Percentiles rank a stretch among this genome's conserved stretches.
These are phyloP conservation scores for Fusarium solani-melongenae DNA, from an alignment of 2,329 filamentous ascomycete genomes.

Conservation along the genomic window DNA sequence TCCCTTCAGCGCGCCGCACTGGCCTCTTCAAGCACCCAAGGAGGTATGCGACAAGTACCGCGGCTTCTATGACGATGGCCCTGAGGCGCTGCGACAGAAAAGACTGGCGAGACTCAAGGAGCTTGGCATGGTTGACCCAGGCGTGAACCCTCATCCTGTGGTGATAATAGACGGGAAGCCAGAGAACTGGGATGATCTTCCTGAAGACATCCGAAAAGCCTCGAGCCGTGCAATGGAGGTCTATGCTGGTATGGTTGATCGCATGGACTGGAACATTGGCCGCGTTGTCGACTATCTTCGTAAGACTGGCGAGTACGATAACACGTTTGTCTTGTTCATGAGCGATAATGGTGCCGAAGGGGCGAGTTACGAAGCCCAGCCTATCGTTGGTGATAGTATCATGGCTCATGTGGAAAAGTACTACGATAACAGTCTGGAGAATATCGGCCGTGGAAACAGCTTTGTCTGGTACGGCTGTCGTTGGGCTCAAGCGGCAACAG, in stretches of 20 bases:
- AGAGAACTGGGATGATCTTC: slow-evolving; percentile 35
- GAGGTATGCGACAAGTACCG: background rate
- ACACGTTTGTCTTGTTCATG: slow-evolving; percentile 73
- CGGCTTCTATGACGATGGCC: slow-evolving; percentile 49
- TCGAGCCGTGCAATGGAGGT: slow-evolving; percentile 63
- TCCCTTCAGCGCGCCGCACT: slow-evolving; percentile 2
- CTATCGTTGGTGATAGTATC: background rate
- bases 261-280: slow-evolving; percentile 70
- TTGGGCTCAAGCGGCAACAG: slow-evolving; percentile 58
- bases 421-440: slow-evolving; percentile 62
- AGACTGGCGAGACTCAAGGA: background rate
- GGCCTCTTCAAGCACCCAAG: background rate
- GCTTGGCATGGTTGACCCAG: background rate
- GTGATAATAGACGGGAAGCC: background rate
- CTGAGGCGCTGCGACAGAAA: background rate
- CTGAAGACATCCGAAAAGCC: slow-evolving; percentile 35
- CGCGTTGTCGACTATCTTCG: slow-evolving; percentile 67
- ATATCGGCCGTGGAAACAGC: slow-evolving; percentile 64
- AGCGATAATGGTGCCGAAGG: slow-evolving; percentile 73
- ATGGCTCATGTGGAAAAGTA: slow-evolving; percentile 44
- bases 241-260: slow-evolving; percentile 73
- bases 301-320: slow-evolving; percentile 67
- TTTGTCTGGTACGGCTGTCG: slow-evolving; percentile 71
- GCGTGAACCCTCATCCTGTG: background rate
- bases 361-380: slow-evolving; percentile 52